Evolutionary conservation across 352 stramenopile species (phyloP).

Genomic region (Globisporangium perplexum): DNA sequence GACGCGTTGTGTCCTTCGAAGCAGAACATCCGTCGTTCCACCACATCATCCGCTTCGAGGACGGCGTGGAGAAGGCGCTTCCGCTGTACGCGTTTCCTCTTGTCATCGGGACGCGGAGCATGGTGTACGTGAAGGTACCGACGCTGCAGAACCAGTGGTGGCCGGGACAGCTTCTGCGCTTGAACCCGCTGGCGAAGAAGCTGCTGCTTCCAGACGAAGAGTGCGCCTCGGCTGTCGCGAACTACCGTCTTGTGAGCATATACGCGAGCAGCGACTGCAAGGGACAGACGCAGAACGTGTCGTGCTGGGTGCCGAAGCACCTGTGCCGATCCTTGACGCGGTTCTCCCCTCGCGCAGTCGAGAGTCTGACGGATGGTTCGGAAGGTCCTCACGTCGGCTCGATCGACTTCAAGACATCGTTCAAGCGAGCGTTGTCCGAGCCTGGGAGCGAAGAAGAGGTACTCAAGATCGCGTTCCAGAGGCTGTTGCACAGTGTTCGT

Average conservation of each 20-base stretch:
- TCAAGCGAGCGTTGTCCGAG: conserved; percentile 22
- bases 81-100: conserved; percentile 70
- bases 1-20: conserved; percentile 59
- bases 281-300: conserved; percentile 41
- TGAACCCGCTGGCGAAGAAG: conserved; percentile 57
- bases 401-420: conserved; percentile 16
- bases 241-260: conserved; percentile 61
- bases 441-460: conserved; percentile 16
- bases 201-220: conserved; percentile 34
- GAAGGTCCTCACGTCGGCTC: not conserved
- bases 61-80: conserved; percentile 47
- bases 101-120: conserved; percentile 52
- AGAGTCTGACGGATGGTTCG: not conserved
- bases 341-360: not conserved
- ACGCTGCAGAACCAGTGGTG: conserved; percentile 61
- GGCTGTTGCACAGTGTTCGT: conserved; percentile 22
- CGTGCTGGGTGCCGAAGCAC: conserved; percentile 74
- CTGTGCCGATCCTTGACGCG: conserved; percentile 50
- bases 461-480: conserved; percentile 25
- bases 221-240: conserved; percentile 17
- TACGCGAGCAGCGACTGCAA: conserved; percentile 25
- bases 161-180: conserved; percentile 60
- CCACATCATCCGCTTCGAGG: conserved; percentile 68
- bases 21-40: conserved; percentile 33
- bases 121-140: conserved; percentile 69